Base-by-base conservation (phyloP, 768 basidiomycete genomes). In the Mrakia blollopis region DNA sequence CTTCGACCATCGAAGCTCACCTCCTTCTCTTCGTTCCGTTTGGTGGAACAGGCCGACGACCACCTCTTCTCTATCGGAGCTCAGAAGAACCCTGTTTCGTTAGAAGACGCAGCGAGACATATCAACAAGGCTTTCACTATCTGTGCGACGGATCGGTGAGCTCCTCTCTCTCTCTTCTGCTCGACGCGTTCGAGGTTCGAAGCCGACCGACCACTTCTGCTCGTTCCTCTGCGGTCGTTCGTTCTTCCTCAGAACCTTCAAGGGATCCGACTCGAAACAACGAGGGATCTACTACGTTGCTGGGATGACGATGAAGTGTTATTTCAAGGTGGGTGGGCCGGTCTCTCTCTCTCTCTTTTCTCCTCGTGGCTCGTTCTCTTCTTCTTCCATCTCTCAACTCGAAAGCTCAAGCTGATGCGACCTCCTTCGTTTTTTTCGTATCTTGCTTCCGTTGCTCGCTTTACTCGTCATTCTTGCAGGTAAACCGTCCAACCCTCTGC, bases 251-350 rank as follows among this genome's bases (percentile, higher is more conserved):
- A 89, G 69, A 86, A 88, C 39, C 87, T 81, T 81, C 81, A 82
- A 82, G 76, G 82, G 81, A 9, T 13, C 63, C 1, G 81, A 83
- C 76, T 92, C 83, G 91, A 91, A 54, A 86, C 93, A 80, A 92
- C 92, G 85, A 91, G 94, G 93, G 90, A 94, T 94, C 2, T 98
- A 98, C 85, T 92, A 94, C 80, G 89, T 97, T 21, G 94, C 95
- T 0, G 91, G 91, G 23, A 86, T 96, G 70, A 90, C 94, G 74
- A 85, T 99, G 83, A 98, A 98, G 83, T 91, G 89, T 68, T 98
- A 98, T 85, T 98, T 98, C 87, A 89, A 90, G 80, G 95, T 89
- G 84, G 83, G 91, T 86, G 39, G 47, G 57, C 65, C 30, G 54
- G 62, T 39, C 8, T 18, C 2, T 41, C 54, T 41, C 52, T 28